Conservation (phyloP, 2,329 filamentous ascomycete species). For the Stagonosporopsis chrysanthemi region DNA sequence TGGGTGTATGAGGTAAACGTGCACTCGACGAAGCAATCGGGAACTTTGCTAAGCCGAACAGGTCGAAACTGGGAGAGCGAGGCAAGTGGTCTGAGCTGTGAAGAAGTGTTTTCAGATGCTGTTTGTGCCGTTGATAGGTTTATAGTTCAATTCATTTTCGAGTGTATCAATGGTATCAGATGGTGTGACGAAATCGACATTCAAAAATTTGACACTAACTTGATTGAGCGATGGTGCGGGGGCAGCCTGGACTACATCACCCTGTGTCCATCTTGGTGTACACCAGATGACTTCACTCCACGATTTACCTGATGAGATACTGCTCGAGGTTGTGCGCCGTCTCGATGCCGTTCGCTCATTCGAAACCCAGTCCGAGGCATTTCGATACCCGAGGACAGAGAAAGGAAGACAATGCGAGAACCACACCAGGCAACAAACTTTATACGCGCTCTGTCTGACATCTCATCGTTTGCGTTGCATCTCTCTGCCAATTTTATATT, state of each 20-base stretch:
- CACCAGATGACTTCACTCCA: conserved; percentile 1
- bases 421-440: conserved; percentile 18
- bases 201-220: background rate
- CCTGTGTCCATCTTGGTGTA: background rate
- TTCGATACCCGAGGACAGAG: conserved; percentile 26
- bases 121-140: background rate
- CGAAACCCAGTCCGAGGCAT: conserved; percentile 33
- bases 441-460: conserved; percentile 31
- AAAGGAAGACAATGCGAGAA: conserved; percentile 35
- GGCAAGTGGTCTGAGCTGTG: conserved; percentile 51
- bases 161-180: too few relatives aligned
- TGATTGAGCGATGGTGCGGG: background rate
- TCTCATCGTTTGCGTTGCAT: conserved; percentile 29
- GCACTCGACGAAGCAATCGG: background rate
- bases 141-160: background rate
- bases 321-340: conserved; percentile 27
- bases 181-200: too few relatives aligned
- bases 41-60: background rate
- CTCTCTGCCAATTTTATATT: conserved; percentile 33
- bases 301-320: conserved; percentile 35
- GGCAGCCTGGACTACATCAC: background rate
- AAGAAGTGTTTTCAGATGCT: background rate
- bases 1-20: conserved; percentile 72
- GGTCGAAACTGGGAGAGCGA: conserved; percentile 73
- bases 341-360: conserved; percentile 28